A percentile compares a stretch with the other conserved stretches of the same genome.
Evolutionary conservation across 306 rosid species (phyloP).

Genomic region (Sphenostylis stenocarpa): DNA sequence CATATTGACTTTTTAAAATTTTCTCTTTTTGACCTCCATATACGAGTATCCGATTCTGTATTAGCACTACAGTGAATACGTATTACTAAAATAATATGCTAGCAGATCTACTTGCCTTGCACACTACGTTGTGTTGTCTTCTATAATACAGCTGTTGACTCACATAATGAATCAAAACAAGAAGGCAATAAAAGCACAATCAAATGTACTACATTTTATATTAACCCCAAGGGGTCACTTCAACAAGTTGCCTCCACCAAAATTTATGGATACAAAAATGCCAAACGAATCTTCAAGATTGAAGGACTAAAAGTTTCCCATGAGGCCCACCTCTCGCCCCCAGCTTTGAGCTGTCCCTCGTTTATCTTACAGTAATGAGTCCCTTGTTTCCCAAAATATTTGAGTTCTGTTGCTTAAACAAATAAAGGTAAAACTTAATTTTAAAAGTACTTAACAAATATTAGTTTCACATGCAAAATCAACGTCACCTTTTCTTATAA

Average conservation of each 20-base stretch:
- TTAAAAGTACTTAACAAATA: background rate
- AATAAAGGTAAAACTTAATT: background rate
- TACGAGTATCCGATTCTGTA: background rate
- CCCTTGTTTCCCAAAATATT: background rate
- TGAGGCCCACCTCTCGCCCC: background rate
- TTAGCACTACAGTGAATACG: background rate
- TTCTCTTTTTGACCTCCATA: background rate
- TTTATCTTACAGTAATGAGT: background rate
- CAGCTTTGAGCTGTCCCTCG: background rate
- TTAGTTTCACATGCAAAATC: background rate
- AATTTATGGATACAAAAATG: background rate
- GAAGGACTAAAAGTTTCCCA: background rate
- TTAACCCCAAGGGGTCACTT: background rate
- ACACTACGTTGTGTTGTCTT: conserved; percentile 7
- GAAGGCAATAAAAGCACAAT: background rate
- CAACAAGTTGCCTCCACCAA: background rate
- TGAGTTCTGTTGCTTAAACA: background rate
- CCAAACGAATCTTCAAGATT: background rate
- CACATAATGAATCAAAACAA: conserved; percentile 1
- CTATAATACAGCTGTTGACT: background rate
- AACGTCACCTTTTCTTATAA: background rate
- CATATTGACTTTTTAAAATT: background rate
- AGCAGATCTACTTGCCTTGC: conserved; percentile 14
- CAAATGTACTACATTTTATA: background rate
- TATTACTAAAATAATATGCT: background rate